Evolutionary conservation across 129 eudicot genomes (phyloP).

Genomic region (Artemisia tridentata): DNA sequence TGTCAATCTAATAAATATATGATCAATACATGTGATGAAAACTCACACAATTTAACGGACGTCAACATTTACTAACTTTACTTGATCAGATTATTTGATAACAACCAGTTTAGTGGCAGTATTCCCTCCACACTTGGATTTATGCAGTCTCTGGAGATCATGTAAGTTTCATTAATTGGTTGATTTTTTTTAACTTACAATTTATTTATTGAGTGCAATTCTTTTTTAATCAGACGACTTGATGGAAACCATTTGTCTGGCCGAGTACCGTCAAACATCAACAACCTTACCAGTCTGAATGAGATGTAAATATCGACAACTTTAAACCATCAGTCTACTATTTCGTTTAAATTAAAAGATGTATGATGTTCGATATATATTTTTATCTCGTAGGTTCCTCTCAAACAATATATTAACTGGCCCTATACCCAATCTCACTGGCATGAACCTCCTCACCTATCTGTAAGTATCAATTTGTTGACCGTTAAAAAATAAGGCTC

Average conservation of each 20-base stretch:
- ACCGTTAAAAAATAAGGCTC: neutral
- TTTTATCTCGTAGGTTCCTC: slow-evolving; percentile 21
- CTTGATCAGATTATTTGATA: slow-evolving; percentile 17
- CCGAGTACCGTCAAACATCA: slow-evolving; percentile 32
- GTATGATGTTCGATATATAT: neutral
- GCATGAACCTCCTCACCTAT: slow-evolving; percentile 37
- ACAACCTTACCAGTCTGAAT: slow-evolving; percentile 18
- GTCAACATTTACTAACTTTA: neutral
- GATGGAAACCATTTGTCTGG: slow-evolving; percentile 25
- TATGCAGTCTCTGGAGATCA: slow-evolving; percentile 8
- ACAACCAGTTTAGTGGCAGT: slow-evolving; percentile 16
- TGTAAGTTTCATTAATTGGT: slow-evolving; percentile 2
- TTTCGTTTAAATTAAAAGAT: neutral
- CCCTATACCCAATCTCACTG: slow-evolving; percentile 40
- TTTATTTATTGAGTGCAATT: slow-evolving; percentile 1
- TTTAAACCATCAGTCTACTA: neutral
- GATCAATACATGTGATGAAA: neutral
- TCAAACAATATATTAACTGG: slow-evolving; percentile 32
- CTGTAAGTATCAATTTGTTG: slow-evolving; percentile 29
- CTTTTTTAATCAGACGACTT: slow-evolving; percentile 27
- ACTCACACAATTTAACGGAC: neutral
- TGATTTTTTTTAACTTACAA: neutral
- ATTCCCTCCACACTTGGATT: slow-evolving; percentile 19
- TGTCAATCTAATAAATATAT: neutral
- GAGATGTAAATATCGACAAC: slow-evolving; percentile 20